phyloP scores from a whole-genome alignment of 192 early-diverging fungal species.

The Chytriomyces hyalinus region DNA sequence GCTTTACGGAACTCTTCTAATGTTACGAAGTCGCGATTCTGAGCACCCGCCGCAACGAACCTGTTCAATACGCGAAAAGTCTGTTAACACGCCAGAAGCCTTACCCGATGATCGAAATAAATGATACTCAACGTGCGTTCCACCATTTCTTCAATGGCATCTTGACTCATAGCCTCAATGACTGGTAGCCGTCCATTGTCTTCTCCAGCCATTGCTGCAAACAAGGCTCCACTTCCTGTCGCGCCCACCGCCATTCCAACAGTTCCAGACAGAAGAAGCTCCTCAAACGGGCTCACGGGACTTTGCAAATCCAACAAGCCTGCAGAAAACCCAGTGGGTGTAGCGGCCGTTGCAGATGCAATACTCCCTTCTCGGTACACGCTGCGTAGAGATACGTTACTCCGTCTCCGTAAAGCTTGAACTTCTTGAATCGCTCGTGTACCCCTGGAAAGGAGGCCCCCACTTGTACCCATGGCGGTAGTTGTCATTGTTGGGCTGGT shows the following conservation, averaged over 20 bases:
- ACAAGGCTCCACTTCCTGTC: neutral
- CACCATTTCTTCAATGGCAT: conserved; percentile 94
- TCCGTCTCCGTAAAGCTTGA: conserved; percentile 33
- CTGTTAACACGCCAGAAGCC: conserved; percentile 60
- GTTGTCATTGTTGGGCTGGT: conserved; percentile 7
- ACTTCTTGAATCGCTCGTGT: conserved; percentile 37
- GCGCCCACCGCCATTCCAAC: neutral
- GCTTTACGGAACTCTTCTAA: conserved; percentile 80
- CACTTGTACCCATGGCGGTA: neutral
- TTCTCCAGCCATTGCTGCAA: neutral
- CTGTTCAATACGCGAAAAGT: conserved; percentile 20
- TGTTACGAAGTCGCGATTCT: conserved; percentile 70
- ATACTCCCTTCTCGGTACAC: conserved; percentile 27
- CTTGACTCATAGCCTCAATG: conserved; percentile 91
- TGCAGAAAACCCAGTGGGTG: neutral
- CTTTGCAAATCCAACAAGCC: conserved; percentile 10
- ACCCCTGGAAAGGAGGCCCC: conserved; percentile 31
- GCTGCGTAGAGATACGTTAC: conserved; percentile 22
- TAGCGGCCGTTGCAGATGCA: conserved; percentile 3
- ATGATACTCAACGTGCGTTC: conserved; percentile 65
- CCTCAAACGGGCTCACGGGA: conserved; percentile 33
- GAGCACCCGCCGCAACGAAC: conserved; percentile 61
- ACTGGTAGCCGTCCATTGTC: conserved; percentile 78
- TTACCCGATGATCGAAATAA: neutral
- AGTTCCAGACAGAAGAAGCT: neutral